These are phyloP conservation scores for Ceratobasidium sp. DNA, from an alignment of 1,284 basidiomycete genomes.

Conservation along the genomic window DNA sequence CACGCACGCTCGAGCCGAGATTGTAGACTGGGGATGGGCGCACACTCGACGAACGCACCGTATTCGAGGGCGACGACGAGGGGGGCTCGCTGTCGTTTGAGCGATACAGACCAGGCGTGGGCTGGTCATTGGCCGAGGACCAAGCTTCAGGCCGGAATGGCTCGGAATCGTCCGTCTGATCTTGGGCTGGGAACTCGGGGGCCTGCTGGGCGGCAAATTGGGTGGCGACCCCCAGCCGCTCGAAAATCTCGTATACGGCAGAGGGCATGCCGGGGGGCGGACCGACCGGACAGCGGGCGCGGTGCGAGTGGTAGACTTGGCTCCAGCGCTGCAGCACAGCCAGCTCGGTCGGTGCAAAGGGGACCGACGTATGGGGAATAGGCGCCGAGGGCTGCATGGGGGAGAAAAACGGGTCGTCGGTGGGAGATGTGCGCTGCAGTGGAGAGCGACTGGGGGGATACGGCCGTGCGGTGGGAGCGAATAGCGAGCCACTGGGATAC, in stretches of 20 bases:
- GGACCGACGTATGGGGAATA: constrained; percentile 27
- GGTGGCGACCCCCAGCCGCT: constrained; percentile 22
- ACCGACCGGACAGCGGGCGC: constrained; percentile 27
- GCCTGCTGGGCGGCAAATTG: neutral
- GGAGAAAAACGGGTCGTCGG: constrained; percentile 31
- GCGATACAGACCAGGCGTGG: constrained; percentile 14
- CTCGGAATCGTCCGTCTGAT: constrained; percentile 18
- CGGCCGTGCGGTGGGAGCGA: constrained; percentile 7
- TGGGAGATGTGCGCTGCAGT: constrained; percentile 15
- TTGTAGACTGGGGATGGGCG: neutral
- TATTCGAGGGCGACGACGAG: constrained; percentile 23
- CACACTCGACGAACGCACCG: constrained; percentile 1
- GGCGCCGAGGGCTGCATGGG: neutral
- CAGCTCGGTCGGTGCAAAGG: constrained; percentile 32
- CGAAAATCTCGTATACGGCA: constrained; percentile 35
- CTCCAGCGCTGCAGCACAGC: constrained; percentile 31
- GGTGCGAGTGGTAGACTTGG: constrained; percentile 31
- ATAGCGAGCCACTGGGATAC: constrained; percentile 22
- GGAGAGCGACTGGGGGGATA: constrained; percentile 17
- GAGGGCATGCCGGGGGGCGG: constrained; percentile 30
- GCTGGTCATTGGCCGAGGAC: constrained; percentile 15
- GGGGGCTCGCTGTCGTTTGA: constrained; percentile 20
- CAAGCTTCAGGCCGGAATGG: constrained; percentile 30
- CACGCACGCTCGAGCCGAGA: neutral
- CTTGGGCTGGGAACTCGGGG: neutral